Conservation (phyloP, 2,329 filamentous ascomycete species). For the Didymella segeticola region DNA sequence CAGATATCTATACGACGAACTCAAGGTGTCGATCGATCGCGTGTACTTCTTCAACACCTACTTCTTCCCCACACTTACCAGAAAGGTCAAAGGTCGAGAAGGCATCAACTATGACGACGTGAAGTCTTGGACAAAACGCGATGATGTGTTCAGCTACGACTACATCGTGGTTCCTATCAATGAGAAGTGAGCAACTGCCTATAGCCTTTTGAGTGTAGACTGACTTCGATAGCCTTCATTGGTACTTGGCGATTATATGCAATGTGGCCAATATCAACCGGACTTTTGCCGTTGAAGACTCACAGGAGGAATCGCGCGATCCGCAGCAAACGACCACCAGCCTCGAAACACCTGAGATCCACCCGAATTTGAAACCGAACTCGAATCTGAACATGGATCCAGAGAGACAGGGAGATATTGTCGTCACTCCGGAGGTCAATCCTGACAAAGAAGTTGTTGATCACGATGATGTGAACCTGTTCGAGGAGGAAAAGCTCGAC, state of each 20-base stretch:
- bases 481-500: slow-evolving; percentile 30
- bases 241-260: slow-evolving; percentile 96
- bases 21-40: slow-evolving; percentile 59
- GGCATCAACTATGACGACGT: slow-evolving; percentile 85
- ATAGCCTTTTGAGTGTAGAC: neutral
- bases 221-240: slow-evolving; percentile 62
- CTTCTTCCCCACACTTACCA: slow-evolving; percentile 79
- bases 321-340: neutral
- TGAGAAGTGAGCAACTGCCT: slow-evolving; percentile 58
- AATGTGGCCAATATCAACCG: slow-evolving; percentile 73
- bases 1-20: slow-evolving; percentile 47
- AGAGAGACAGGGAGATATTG: neutral
- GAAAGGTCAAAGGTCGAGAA: slow-evolving; percentile 57
- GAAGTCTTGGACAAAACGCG: slow-evolving; percentile 82
- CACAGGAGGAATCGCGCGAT: slow-evolving; percentile 6
- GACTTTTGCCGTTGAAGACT: slow-evolving; percentile 28
- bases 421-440: neutral
- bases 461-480: slow-evolving; percentile 27
- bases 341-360: neutral
- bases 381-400: too few species aligned
- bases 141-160: slow-evolving; percentile 84
- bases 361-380: neutral
- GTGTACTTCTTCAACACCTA: slow-evolving; percentile 93
- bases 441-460: neutral
- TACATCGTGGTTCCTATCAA: slow-evolving; percentile 94